Base-by-base conservation (phyloP, 176 grass and related monocot genomes). In the Hsuehochloa calcarea region DNA sequence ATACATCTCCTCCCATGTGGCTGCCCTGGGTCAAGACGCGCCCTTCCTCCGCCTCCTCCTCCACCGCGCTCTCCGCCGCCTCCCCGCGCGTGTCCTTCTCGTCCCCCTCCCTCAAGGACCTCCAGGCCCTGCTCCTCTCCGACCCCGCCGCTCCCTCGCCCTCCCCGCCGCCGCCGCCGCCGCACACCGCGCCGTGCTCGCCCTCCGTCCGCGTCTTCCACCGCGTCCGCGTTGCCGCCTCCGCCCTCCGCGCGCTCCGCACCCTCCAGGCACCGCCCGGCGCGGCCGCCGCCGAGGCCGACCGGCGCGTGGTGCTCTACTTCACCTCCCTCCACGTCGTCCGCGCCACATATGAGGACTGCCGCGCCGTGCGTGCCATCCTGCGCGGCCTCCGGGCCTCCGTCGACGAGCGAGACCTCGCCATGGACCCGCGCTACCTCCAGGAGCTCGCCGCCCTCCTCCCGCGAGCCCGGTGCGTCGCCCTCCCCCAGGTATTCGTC, bases 371-470 rank as follows among this genome's bases (percentile, higher is more conserved):
- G 71, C 87, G 84, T 31, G 54, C 87, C 89, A 89, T 89, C 84
- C 84, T 94, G 65, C 87, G 89, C 4, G 89, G 92, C 23, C 71
- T 94, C 89, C 92, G 89, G 11, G 89, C 67, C 72, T 56, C 80
- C 77, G 92, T 94, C 66, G 92, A 94, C 80, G 92, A 94, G 89
- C 87, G 89, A 58, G 89, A 91, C 84, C 87, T 94, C 80, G 87
- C 89, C 72, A 91, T 89, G 89, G 92, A 94, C 87, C 37, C 89
- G 40, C 77, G 87, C 58, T 94, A 89, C 89, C 84, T 86, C 60
- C 31, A 86, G 56, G 92, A 94, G 81, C 87, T 94, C 49, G 60
- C 84, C 12, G 84, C 84, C 4, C 84, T 91, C 4, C 84, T 91
- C 66, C 84, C 79, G 1, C 89, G 84, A 23, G 76, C 71, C 23